Conservation (phyloP, 495 filamentous ascomycete genomes). For the Talaromyces liani region DNA sequence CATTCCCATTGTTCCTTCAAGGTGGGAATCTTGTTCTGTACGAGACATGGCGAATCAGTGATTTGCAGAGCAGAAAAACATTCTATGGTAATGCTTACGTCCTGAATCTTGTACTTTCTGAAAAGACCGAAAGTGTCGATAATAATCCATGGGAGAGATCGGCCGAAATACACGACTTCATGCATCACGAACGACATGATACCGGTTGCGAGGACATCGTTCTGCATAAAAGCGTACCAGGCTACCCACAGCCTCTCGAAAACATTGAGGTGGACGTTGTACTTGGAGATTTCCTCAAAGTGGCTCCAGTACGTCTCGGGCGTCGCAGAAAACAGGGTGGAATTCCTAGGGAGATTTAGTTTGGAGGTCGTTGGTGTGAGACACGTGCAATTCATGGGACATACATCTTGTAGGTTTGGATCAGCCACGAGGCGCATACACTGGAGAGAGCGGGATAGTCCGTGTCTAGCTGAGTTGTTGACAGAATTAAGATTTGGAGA, state of each 20-base stretch:
- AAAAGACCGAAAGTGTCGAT: conserved; percentile 80
- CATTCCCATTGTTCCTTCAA: conserved; percentile 89
- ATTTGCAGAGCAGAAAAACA: not conserved
- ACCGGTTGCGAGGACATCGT: conserved; percentile 84
- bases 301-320: conserved; percentile 60
- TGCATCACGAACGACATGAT: conserved; percentile 90
- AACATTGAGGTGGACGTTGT: conserved; percentile 74
- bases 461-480: not conserved
- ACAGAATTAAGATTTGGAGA: not conserved
- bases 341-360: conserved; percentile 28
- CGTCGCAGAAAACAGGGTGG: conserved; percentile 35
- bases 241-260: conserved; percentile 77
- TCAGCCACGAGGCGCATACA: not conserved
- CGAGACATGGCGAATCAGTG: not conserved
- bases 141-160: conserved; percentile 78
- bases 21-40: conserved; percentile 81
- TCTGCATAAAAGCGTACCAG: conserved; percentile 89
- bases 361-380: not conserved
- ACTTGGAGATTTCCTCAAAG: conserved; percentile 72
- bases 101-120: conserved; percentile 83
- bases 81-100: conserved; percentile 37
- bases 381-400: not conserved
- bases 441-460: not conserved
- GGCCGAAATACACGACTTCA: conserved; percentile 79
- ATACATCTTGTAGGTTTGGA: not conserved